phyloP scores from a whole-genome alignment of 176 grass and related monocot genomes.

The Poa pratensis region DNA sequence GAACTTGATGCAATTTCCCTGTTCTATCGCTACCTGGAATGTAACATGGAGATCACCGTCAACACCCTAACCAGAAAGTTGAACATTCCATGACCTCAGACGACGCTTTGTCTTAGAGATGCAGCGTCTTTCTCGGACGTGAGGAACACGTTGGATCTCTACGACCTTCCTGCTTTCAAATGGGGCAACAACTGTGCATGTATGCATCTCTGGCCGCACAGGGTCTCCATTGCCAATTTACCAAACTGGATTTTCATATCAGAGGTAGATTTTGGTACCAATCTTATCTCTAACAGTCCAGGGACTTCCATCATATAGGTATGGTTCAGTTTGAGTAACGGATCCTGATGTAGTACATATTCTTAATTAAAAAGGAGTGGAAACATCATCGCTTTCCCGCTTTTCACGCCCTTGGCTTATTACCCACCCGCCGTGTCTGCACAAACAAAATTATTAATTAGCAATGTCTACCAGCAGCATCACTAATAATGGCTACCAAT shows the following conservation, averaged over 20 bases:
- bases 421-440: neutral
- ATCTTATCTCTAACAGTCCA: constrained; percentile 50
- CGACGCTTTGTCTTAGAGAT: too few species aligned
- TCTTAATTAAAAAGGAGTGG: constrained; percentile 33
- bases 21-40: too few species aligned
- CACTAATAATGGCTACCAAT: neutral
- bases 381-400: constrained; percentile 32
- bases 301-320: constrained; percentile 54
- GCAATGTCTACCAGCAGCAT: neutral
- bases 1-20: too few species aligned
- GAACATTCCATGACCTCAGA: too few species aligned
- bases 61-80: too few species aligned
- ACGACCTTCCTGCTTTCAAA: too few species aligned
- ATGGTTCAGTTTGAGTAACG: constrained; percentile 54
- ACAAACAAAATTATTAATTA: neutral
- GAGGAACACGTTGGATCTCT: too few species aligned
- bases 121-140: too few species aligned
- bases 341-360: constrained; percentile 37
- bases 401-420: neutral
- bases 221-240: constrained; percentile 64
- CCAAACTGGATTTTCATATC: constrained; percentile 44
- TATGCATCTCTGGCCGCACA: constrained; percentile 52
- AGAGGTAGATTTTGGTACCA: constrained; percentile 43
- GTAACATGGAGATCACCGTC: too few species aligned
- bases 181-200: neutral